Conservation (phyloP, 2,329 filamentous ascomycete species). For the Lasiodiplodia sp. region DNA sequence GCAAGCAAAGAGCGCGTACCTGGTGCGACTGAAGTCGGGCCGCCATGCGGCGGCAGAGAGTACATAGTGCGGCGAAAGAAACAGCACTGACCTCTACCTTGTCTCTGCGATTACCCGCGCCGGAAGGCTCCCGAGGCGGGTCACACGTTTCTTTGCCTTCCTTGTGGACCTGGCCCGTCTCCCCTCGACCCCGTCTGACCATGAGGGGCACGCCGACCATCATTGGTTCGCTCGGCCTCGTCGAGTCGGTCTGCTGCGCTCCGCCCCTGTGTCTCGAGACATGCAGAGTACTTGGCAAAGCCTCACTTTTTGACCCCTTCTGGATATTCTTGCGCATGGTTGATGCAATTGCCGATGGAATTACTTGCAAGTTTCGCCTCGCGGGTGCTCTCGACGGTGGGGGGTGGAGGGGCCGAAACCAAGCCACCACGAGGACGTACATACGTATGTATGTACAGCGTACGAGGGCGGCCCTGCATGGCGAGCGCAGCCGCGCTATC, state of each 20-base stretch:
- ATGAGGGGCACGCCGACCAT: background rate
- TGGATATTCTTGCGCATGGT: background rate
- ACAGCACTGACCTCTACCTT: background rate
- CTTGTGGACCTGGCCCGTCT: background rate
- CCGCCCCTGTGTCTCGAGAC: background rate
- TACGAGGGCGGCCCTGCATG: background rate
- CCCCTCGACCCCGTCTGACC: background rate
- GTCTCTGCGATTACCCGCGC: background rate
- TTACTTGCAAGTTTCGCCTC: background rate
- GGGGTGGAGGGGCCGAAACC: background rate
- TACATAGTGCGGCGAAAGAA: background rate
- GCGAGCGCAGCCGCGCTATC: background rate
- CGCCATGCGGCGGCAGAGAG: background rate
- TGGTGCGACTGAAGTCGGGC: background rate
- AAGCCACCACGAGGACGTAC: background rate
- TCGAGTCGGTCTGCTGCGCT: background rate
- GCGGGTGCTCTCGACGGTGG: background rate
- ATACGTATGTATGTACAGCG: background rate
- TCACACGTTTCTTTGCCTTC: background rate
- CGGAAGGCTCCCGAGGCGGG: slow-evolving; percentile 11
- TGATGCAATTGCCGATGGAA: background rate
- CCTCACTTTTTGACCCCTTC: background rate
- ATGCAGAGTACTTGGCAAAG: background rate
- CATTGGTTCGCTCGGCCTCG: background rate
- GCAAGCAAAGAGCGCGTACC: background rate